Percentiles rank a stretch among this genome's conserved stretches.
Conservation (phyloP, 345 rosid species). For the Camelina hispida region DNA sequence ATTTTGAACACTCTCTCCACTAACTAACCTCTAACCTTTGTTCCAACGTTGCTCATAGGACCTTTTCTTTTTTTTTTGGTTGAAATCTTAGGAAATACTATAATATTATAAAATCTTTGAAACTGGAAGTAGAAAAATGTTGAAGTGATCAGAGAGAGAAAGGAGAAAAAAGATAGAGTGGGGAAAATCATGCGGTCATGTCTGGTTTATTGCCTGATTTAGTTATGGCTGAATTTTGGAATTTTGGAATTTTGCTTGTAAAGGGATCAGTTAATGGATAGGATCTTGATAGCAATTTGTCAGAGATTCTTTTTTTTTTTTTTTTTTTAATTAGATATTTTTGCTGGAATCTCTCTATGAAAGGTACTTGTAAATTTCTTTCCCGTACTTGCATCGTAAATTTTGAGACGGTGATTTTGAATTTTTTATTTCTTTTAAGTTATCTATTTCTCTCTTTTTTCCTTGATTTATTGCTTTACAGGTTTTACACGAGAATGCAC, state of each 20-base stretch:
- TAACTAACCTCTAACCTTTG: constrained; percentile 9
- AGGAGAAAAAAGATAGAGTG: not conserved
- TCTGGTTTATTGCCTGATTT: constrained; percentile 21
- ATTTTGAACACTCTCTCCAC: constrained; percentile 14
- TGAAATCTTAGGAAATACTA: not conserved
- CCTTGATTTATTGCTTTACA: not conserved
- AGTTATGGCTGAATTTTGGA: constrained; percentile 26
- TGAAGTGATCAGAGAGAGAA: constrained; percentile 4
- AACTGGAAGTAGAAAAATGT: not conserved
- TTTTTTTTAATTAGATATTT: not conserved
- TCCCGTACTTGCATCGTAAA: not conserved
- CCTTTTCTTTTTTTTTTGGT: constrained; percentile 5
- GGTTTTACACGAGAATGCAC: too few relatives aligned
- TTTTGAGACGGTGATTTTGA: too few relatives aligned
- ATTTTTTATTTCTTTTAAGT: not conserved
- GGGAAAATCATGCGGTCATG: constrained; percentile 25
- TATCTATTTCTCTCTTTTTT: not conserved
- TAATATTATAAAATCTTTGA: not conserved
- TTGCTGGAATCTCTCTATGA: not conserved
- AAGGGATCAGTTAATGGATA: not conserved
- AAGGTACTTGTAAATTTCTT: constrained; percentile 11
- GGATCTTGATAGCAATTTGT: constrained; percentile 25
- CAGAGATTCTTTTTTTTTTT: constrained; percentile 13
- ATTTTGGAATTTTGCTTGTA: constrained; percentile 13
- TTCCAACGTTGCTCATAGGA: constrained; percentile 12